Conservation (phyloP, 208 protist species). For the Leishmania aethiopica region DNA sequence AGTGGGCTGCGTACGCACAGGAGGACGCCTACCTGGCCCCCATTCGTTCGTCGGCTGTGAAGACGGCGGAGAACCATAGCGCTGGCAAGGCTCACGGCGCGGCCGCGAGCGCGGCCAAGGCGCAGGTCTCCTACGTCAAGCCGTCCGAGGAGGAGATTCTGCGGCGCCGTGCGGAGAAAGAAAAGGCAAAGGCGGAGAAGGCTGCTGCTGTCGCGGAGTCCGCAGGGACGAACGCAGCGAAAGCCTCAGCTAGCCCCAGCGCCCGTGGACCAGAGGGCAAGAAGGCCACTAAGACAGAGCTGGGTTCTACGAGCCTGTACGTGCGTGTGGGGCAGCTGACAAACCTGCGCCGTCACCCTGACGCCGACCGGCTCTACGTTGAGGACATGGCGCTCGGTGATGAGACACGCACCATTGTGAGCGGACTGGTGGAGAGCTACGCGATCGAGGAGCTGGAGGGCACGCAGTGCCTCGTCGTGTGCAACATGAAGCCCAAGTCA, state of each 20-base stretch:
- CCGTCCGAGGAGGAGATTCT: slow-evolving; percentile 82
- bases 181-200: slow-evolving; percentile 72
- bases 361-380: slow-evolving; percentile 89
- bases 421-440: slow-evolving; percentile 89
- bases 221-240: neutral
- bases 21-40: slow-evolving; percentile 45
- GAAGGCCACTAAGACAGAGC: slow-evolving; percentile 23
- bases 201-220: slow-evolving; percentile 33
- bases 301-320: slow-evolving; percentile 44
- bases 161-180: slow-evolving; percentile 78
- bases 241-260: neutral
- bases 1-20: slow-evolving; percentile 46
- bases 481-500: slow-evolving; percentile 93
- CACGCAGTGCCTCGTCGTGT: slow-evolving; percentile 82
- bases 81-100: neutral
- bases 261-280: neutral
- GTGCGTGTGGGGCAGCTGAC: slow-evolving; percentile 88
- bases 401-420: slow-evolving; percentile 91
- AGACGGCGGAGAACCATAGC: neutral
- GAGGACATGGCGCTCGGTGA: slow-evolving; percentile 93
- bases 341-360: slow-evolving; percentile 76
- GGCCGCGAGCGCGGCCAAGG: slow-evolving; percentile 16
- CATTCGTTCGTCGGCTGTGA: slow-evolving; percentile 32
- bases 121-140: slow-evolving; percentile 54
- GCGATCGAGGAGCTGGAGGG: slow-evolving; percentile 72